Percentiles rank a stretch among this genome's conserved stretches.
These are phyloP conservation scores for Cyanidium caldarium DNA, from an alignment of 23 red algal species.

Conservation along the genomic window DNA sequence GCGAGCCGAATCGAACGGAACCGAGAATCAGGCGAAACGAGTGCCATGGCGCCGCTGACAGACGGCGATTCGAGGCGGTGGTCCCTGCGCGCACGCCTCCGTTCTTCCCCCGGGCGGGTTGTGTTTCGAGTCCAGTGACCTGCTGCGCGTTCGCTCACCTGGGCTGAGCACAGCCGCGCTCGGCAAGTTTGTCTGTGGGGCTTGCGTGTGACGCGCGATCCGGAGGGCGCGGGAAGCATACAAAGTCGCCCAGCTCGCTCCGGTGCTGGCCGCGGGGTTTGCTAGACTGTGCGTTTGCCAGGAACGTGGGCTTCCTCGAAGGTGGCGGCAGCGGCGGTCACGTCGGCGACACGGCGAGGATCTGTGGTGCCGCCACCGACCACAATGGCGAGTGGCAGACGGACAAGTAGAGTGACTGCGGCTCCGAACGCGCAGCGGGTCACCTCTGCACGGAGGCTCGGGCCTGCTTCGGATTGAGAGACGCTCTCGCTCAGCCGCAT, in stretches of 20 bases:
- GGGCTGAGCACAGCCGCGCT: not conserved
- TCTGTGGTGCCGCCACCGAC: not conserved
- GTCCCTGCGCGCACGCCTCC: not conserved
- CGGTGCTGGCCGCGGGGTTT: not conserved
- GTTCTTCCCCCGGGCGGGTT: not conserved
- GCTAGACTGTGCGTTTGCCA: not conserved
- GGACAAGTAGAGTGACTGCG: not conserved
- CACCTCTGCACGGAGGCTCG: not conserved
- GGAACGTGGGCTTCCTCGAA: not conserved
- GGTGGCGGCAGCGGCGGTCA: not conserved
- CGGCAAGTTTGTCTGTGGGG: not conserved
- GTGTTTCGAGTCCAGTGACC: not conserved
- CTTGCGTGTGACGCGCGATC: not conserved
- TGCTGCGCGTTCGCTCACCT: not conserved
- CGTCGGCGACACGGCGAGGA: not conserved
- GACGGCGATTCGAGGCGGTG: not conserved
- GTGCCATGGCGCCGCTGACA: not conserved
- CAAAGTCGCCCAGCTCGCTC: not conserved
- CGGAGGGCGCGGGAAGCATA: too few species aligned
- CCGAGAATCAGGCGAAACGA: not conserved
- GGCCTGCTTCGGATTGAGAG: not conserved
- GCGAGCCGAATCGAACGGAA: not conserved
- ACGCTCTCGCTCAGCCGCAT: not conserved
- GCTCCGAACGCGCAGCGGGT: not conserved
- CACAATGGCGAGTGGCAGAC: not conserved